phyloP scores from a whole-genome alignment of 352 stramenopile genomes.

The Globisporangium splendens region DNA sequence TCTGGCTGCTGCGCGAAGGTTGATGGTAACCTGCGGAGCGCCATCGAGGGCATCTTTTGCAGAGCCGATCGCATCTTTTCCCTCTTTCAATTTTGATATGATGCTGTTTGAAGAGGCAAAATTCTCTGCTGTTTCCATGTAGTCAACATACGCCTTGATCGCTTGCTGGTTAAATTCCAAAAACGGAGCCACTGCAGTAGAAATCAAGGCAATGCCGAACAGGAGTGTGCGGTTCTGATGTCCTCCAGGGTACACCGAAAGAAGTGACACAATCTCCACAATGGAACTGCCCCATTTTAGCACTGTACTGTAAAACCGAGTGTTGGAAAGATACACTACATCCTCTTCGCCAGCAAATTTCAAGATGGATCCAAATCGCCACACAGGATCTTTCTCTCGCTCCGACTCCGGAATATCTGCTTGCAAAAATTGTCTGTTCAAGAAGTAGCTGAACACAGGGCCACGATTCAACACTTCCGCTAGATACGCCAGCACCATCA shows the following conservation, averaged over 20 bases:
- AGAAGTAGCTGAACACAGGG: constrained; percentile 55
- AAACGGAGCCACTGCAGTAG: constrained; percentile 31
- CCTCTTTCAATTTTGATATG: constrained; percentile 20
- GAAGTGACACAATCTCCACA: constrained; percentile 40
- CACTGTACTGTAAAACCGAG: constrained; percentile 41
- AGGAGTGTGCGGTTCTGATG: constrained; percentile 16
- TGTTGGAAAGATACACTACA: constrained; percentile 49
- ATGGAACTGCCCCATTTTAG: constrained; percentile 49
- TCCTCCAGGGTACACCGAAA: constrained; percentile 23
- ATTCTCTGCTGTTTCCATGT: constrained; percentile 32
- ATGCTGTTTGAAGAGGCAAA: constrained; percentile 21
- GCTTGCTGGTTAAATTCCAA: constrained; percentile 55
- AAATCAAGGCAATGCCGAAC: constrained; percentile 34
- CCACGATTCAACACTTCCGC: constrained; percentile 54
- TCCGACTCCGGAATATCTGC: constrained; percentile 54
- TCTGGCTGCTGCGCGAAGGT: constrained; percentile 1
- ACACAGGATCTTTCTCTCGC: constrained; percentile 44
- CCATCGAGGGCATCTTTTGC: constrained; percentile 14
- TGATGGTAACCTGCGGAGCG: constrained; percentile 14
- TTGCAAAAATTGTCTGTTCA: constrained; percentile 59
- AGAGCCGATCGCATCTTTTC: constrained; percentile 9
- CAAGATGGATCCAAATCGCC: constrained; percentile 33
- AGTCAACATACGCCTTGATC: constrained; percentile 53
- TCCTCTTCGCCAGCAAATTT: constrained; percentile 40
- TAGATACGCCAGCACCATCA: constrained; percentile 43